Percentiles rank a stretch among this genome's conserved stretches.
Evolutionary conservation across 208 protist genomes (phyloP).

Genomic region (Acanthamoeba healyi): DNA sequence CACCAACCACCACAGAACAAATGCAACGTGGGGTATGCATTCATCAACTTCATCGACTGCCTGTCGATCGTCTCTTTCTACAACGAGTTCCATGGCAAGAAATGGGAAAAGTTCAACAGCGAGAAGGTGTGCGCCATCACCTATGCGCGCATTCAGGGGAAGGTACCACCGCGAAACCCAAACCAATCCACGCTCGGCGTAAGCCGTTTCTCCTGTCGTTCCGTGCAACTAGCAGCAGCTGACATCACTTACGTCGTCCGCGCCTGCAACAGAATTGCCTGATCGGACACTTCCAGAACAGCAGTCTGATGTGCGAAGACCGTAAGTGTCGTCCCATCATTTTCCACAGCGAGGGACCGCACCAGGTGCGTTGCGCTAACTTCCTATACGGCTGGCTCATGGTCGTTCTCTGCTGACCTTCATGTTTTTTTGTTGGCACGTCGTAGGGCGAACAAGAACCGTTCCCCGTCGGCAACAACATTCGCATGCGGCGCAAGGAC

Average conservation of each 20-base stretch:
- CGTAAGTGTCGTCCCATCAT: constrained; percentile 61
- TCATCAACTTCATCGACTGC: constrained; percentile 89
- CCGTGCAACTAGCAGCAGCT: no score
- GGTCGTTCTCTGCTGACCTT: neutral
- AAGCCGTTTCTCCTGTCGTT: no score
- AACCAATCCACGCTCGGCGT: no score
- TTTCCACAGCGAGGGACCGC: constrained; percentile 67
- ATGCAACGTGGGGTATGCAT: constrained; percentile 91
- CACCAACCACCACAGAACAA: constrained; percentile 78
- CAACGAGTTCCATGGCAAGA: constrained; percentile 80
- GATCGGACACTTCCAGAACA: constrained; percentile 64
- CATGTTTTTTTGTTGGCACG: neutral
- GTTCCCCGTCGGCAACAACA: constrained; percentile 61
- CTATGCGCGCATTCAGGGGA: constrained; percentile 90
- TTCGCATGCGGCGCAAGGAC: constrained; percentile 42
- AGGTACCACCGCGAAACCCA: neutral
- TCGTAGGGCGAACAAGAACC: constrained; percentile 39
- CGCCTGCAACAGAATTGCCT: constrained; percentile 52
- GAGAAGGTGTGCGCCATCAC: constrained; percentile 87
- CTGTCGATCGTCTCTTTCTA: constrained; percentile 82
- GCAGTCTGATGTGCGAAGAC: constrained; percentile 53
- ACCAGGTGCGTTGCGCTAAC: constrained; percentile 19
- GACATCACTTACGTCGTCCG: no score
- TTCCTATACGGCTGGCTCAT: no score
- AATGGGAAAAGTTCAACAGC: constrained; percentile 87